phyloP scores from a whole-genome alignment of 1,139 yeast genomes.

The Kodamaea sp. region DNA sequence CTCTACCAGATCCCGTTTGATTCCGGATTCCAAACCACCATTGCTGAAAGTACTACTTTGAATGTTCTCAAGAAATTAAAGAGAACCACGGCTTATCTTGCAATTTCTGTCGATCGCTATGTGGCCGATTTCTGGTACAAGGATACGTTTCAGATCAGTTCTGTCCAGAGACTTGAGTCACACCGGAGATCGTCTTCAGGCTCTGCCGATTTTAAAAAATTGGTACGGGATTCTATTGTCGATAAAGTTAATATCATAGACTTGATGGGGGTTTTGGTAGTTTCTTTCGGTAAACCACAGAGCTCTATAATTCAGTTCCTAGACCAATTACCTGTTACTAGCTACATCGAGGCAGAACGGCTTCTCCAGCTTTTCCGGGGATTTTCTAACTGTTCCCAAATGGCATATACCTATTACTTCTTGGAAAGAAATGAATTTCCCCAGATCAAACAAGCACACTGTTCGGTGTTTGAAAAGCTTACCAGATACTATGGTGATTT shows the following conservation, averaged over 20 bases:
- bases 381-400: conserved; percentile 2
- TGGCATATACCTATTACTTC: conserved; percentile 1
- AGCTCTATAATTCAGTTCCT: conserved; percentile 1
- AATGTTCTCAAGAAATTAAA: no score
- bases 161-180: no score
- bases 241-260: neutral
- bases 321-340: neutral
- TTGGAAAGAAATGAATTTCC: conserved; percentile 1
- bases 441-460: neutral
- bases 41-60: conserved; percentile 3
- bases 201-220: no score
- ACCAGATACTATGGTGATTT: neutral
- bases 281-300: conserved; percentile 1
- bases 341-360: neutral
- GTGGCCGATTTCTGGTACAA: no score
- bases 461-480: neutral
- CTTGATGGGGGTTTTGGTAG: neutral
- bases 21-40: neutral
- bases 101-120: no score
- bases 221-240: no score
- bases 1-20: conserved; percentile 7
- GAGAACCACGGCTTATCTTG: no score
- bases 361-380: conserved; percentile 4
- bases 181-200: no score
- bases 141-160: no score